These are phyloP conservation scores for Xanthoconium stramineum DNA, from an alignment of 768 basidiomycete genomes.

Conservation along the genomic window DNA sequence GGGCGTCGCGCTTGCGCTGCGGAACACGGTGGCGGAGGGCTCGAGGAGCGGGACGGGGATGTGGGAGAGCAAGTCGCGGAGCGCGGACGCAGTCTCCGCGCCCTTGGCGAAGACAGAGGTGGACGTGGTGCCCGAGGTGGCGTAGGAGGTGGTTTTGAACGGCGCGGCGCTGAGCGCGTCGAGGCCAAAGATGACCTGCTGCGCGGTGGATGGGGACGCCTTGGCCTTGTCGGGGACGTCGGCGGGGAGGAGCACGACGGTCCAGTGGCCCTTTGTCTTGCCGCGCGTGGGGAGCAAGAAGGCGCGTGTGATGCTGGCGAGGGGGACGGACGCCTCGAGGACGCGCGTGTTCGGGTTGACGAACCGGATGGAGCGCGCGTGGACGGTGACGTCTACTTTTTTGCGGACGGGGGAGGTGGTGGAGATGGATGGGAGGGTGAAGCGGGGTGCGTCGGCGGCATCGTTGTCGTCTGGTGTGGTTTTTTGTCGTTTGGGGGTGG, in stretches of 20 bases:
- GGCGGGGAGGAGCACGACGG: slow-evolving; percentile 57
- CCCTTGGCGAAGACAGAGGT: slow-evolving; percentile 44
- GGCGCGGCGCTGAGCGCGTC: slow-evolving; percentile 52
- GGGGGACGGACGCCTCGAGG: slow-evolving; percentile 49
- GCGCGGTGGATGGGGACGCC: slow-evolving; percentile 34
- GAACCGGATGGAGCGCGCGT: slow-evolving; percentile 49
- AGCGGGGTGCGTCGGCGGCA: slow-evolving; percentile 44
- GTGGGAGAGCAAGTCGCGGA: slow-evolving; percentile 51
- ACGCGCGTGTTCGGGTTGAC: slow-evolving; percentile 47
- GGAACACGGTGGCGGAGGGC: slow-evolving; percentile 52
- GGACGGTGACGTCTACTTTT: slow-evolving; percentile 65
- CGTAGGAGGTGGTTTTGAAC: slow-evolving; percentile 44
- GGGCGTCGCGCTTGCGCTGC: slow-evolving; percentile 44
- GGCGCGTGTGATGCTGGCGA: slow-evolving; percentile 50
- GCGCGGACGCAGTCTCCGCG: slow-evolving; percentile 43
- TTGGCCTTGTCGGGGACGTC: slow-evolving; percentile 50
- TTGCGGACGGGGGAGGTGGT: slow-evolving; percentile 73
- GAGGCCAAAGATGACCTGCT: slow-evolving; percentile 68
- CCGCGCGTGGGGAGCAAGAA: slow-evolving; percentile 76
- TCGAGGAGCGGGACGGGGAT: slow-evolving; percentile 45
- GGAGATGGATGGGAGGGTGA: slow-evolving; percentile 63
- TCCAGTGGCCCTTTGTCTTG: slow-evolving; percentile 71
- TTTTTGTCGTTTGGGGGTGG: slow-evolving; percentile 20
- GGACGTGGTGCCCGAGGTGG: slow-evolving; percentile 13
- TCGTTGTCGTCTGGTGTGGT: slow-evolving; percentile 4